phyloP scores from a whole-genome alignment of 1,139 yeast genomes.

The Geotrichum restrictum region DNA sequence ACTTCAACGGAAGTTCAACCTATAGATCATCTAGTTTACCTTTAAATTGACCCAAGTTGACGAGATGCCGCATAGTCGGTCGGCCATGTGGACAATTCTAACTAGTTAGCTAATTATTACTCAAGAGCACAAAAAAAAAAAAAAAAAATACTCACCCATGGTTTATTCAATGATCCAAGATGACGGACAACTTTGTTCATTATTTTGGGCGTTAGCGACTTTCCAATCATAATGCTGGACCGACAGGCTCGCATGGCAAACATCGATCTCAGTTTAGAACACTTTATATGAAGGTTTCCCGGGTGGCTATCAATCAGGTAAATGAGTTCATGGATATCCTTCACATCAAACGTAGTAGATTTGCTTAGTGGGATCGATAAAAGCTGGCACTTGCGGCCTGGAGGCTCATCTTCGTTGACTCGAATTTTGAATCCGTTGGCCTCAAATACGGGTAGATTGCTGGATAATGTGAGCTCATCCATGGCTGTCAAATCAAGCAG shows the following conservation, averaged over 20 bases:
- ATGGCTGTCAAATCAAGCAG: conserved; percentile 63
- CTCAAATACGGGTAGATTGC: conserved; percentile 53
- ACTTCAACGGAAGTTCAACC: no score
- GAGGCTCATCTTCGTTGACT: conserved; percentile 47
- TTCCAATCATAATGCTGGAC: conserved; percentile 90
- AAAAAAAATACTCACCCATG: conserved; percentile 53
- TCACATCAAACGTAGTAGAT: conserved; percentile 55
- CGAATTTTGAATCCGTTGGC: conserved; percentile 71
- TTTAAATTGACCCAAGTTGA: conserved; percentile 43
- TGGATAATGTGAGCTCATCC: conserved; percentile 69
- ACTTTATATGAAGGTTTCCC: conserved; percentile 45
- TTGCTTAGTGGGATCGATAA: conserved; percentile 71
- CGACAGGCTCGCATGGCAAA: conserved; percentile 95
- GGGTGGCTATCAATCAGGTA: conserved; percentile 49
- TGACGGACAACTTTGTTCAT: conserved; percentile 70
- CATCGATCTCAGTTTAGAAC: conserved; percentile 76
- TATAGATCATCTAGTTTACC: conserved; percentile 7
- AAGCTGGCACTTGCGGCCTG: conserved; percentile 57
- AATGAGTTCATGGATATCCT: conserved; percentile 73
- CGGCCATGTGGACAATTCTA: conserved; percentile 94
- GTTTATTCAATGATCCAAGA: conserved; percentile 72
- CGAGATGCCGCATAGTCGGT: conserved; percentile 89
- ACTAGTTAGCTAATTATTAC: neutral
- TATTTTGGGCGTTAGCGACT: conserved; percentile 49
- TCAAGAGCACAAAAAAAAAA: neutral